Conservation (phyloP, 2,329 filamentous ascomycete species). For the Exserohilum turcica region DNA sequence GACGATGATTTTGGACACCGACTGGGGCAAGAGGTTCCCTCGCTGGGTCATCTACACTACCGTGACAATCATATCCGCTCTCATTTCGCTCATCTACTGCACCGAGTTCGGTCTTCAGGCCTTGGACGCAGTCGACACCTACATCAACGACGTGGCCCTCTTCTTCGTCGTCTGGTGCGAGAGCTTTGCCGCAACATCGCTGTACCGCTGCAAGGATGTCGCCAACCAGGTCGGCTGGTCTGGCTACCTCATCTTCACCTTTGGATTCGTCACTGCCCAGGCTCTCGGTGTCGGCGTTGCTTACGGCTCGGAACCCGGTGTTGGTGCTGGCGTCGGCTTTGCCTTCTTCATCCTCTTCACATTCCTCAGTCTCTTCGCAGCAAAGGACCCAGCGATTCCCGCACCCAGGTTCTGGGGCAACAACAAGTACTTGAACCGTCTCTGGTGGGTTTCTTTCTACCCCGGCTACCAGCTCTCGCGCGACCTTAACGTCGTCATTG, state of each 20-base stretch:
- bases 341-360: conserved; percentile 54
- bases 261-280: conserved; percentile 57
- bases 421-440: conserved; percentile 9
- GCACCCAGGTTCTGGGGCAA: conserved; percentile 50
- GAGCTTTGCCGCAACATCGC: conserved; percentile 55
- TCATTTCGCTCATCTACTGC: conserved; percentile 60
- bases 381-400: conserved; percentile 49
- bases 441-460: conserved; percentile 57
- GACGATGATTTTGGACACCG: conserved; percentile 57
- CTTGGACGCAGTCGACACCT: conserved; percentile 58
- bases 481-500: conserved; percentile 59
- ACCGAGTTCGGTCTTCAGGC: conserved; percentile 61
- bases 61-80: conserved; percentile 49
- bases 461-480: conserved; percentile 60
- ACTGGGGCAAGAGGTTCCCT: conserved; percentile 45
- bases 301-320: conserved; percentile 48
- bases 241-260: conserved; percentile 51
- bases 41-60: conserved; percentile 5
- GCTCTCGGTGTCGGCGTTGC: conserved; percentile 56
- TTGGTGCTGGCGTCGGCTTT: conserved; percentile 57
- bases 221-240: conserved; percentile 50
- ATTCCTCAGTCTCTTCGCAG: conserved; percentile 44
- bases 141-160: conserved; percentile 60
- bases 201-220: conserved; percentile 57
- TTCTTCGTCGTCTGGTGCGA: conserved; percentile 58